Base-by-base conservation (phyloP, 1,284 basidiomycete genomes). In the Ceratobasidium sp. region DNA sequence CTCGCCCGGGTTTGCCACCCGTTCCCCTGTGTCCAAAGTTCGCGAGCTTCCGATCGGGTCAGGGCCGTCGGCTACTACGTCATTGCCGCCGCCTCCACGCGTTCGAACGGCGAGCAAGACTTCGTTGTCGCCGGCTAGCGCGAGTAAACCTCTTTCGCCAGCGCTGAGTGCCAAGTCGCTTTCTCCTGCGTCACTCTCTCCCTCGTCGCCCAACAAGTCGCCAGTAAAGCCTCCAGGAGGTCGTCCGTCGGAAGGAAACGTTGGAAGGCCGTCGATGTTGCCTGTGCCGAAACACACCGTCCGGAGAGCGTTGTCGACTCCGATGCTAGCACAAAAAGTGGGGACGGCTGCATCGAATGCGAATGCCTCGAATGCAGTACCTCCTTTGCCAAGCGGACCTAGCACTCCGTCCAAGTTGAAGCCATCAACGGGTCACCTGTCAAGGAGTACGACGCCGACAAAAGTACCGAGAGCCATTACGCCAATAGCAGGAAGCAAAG, bases 201-300 rank as follows among this genome's bases (percentile, higher is more conserved):
- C 19, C 42, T 21, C 42, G 4, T n/a, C n/a, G 25, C 11, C 47
- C n/a, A 7, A 3, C 47, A 16, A 21, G 7, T 50, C 23, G 21
- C 47, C 47, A 50, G 4, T 11, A 36, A 36, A 50, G 47, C 47
- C 16, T 16, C n/a, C n/a, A n/a, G 42, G 42, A 46, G 42, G 42
- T 6, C 14, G 47, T 21, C 47, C 47, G 21, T 50, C 47, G 7
- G 29, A 36, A 9, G 29, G 25, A 14, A 47, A 47, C 13, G 47
- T 19, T 1, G 57, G 30, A 33, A 50, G 36, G 13, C 59, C 59
- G 33, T 62, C 59, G 11, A 62, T 62, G 59, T 16, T 62, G 47
- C 59, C 59, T 25, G 49, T 62, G 2, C 59, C 59, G 2, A 62
- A 62, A 25, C 59, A 62, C 19, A 62, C 59, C 19, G 59, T 62